Evolutionary conservation across 2,329 filamentous ascomycete genomes (phyloP).

Genomic region (Orbilia javanica): DNA sequence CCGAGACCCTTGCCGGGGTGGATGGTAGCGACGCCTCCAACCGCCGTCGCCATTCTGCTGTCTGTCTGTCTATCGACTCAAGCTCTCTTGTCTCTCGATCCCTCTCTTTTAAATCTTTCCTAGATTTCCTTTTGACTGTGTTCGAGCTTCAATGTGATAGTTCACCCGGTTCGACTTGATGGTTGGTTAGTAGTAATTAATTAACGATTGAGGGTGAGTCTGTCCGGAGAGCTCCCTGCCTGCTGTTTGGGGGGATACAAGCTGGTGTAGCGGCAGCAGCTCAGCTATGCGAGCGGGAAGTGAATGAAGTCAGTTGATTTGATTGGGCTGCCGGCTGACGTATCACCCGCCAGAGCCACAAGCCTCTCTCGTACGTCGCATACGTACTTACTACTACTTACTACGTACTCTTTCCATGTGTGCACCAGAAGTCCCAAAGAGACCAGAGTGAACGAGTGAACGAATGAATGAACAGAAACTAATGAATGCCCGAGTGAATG

Average conservation of each 20-base stretch:
- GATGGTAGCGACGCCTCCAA: constrained; percentile 70
- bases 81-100: no score
- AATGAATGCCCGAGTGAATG: no score
- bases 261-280: not conserved
- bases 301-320: constrained; percentile 11
- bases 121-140: no score
- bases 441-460: not conserved
- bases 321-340: constrained; percentile 32
- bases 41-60: constrained; percentile 59
- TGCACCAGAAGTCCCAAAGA: no score
- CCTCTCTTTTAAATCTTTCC: no score
- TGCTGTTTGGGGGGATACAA: not conserved
- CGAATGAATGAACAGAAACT: not conserved
- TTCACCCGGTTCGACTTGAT: no score
- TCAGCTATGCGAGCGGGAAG: not conserved
- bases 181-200: not conserved
- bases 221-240: not conserved
- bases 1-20: constrained; percentile 76
- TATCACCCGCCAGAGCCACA: constrained; percentile 15
- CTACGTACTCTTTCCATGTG: no score
- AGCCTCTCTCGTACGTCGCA: not conserved
- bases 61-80: not conserved
- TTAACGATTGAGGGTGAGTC: not conserved
- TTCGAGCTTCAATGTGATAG: no score
- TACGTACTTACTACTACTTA: no score